Conservation (phyloP, 768 basidiomycete genomes). For the Trametes maxima region DNA sequence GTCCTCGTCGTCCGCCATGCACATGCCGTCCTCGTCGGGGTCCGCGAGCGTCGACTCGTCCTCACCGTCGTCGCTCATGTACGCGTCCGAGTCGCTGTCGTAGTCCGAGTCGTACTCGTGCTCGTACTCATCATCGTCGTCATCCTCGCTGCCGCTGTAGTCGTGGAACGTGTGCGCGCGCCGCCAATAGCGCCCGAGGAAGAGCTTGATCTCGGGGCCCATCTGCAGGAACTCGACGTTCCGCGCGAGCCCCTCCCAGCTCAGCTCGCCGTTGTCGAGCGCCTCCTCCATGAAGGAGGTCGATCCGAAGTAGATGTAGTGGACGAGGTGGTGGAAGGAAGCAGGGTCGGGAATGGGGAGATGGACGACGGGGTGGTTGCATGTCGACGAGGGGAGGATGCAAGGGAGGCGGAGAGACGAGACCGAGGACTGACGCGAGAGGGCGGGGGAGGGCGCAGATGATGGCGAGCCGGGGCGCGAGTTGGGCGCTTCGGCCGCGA, state of each 20-base stretch:
- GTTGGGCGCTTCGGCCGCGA: constrained; percentile 49
- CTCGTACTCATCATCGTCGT: constrained; percentile 27
- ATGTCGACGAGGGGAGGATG: constrained; percentile 60
- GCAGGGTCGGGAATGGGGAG: constrained; percentile 75
- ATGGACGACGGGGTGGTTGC: constrained; percentile 65
- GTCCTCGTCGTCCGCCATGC: constrained; percentile 23
- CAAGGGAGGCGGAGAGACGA: constrained; percentile 51
- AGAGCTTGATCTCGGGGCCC: constrained; percentile 72
- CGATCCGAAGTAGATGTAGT: constrained; percentile 84
- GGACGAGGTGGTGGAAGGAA: constrained; percentile 71
- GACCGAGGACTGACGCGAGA: constrained; percentile 45
- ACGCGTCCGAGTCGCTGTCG: constrained; percentile 44
- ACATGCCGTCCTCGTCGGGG: constrained; percentile 23
- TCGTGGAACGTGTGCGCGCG: constrained; percentile 40
- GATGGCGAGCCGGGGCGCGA: constrained; percentile 49
- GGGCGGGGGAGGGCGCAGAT: constrained; percentile 35
- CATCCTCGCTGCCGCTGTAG: constrained; percentile 34
- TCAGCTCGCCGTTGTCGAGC: constrained; percentile 62
- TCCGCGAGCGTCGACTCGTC: constrained; percentile 24
- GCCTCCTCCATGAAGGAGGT: constrained; percentile 65
- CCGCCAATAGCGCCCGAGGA: constrained; percentile 76
- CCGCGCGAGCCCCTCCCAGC: constrained; percentile 86
- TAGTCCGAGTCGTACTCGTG: constrained; percentile 36
- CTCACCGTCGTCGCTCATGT: constrained; percentile 38
- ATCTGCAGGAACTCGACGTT: constrained; percentile 90